Conservation (phyloP, 768 basidiomycete genomes). For the Pisolithus tinctorius region DNA sequence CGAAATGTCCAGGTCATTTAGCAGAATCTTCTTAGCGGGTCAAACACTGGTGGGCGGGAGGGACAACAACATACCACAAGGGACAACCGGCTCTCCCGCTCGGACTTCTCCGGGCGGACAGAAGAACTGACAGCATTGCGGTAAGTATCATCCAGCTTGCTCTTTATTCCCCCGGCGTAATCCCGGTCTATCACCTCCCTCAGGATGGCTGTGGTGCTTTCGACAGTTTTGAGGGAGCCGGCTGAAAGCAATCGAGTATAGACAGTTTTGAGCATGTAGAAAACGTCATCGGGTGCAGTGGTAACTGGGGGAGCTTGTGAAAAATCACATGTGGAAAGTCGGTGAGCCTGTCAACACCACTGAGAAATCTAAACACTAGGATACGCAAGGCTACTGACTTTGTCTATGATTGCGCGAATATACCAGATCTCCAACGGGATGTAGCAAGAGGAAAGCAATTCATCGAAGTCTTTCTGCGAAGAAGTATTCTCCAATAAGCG, state of each 20-base stretch:
- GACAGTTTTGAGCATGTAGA: constrained; percentile 89
- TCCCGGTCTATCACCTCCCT: constrained; percentile 77
- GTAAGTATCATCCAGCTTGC: constrained; percentile 86
- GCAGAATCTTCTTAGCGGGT: constrained; percentile 50
- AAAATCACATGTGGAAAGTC: constrained; percentile 68
- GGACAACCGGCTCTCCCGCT: constrained; percentile 68
- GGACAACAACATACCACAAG: constrained; percentile 65
- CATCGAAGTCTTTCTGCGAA: constrained; percentile 56
- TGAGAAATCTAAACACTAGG: not conserved
- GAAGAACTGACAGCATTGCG: constrained; percentile 39
- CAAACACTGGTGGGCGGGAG: not conserved
- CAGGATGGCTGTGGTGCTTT: constrained; percentile 54
- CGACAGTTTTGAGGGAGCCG: constrained; percentile 55
- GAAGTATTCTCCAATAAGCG: constrained; percentile 39
- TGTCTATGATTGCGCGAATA: constrained; percentile 76
- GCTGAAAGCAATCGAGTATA: constrained; percentile 72
- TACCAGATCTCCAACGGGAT: constrained; percentile 92
- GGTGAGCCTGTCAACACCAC: constrained; percentile 61
- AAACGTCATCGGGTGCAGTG: constrained; percentile 88
- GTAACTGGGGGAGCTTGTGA: constrained; percentile 58
- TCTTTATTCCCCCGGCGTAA: constrained; percentile 73
- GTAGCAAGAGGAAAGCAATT: constrained; percentile 69
- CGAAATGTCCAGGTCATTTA: constrained; percentile 95
- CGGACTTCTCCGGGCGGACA: constrained; percentile 63
- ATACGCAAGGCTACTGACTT: constrained; percentile 40